A percentile compares a stretch with the other conserved stretches of the same genome.
These are phyloP conservation scores for Lophiostoma macrostomum DNA, from an alignment of 495 filamentous ascomycete genomes.

Conservation along the genomic window DNA sequence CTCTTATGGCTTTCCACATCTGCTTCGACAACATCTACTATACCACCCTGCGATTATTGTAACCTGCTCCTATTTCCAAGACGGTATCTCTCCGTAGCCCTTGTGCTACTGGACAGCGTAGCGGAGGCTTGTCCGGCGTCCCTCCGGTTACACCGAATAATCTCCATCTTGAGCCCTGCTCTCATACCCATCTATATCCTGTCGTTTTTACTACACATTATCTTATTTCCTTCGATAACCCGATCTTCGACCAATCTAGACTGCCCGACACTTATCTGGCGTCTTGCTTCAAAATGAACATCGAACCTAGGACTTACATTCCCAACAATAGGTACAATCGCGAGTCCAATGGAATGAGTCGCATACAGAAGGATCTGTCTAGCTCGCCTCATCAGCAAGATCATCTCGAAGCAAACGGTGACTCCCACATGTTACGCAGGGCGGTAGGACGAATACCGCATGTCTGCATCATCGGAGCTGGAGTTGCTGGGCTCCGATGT, in stretches of 20 bases:
- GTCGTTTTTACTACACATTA: not conserved
- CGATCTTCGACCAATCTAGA: not conserved
- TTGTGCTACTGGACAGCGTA: slow-evolving; percentile 2
- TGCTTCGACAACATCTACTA: too few species aligned
- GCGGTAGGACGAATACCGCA: slow-evolving; percentile 41
- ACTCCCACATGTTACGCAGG: slow-evolving; percentile 19
- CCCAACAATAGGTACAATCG: slow-evolving; percentile 8
- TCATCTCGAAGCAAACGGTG: slow-evolving; percentile 20
- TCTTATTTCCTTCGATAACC: not conserved
- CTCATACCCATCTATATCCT: not conserved
- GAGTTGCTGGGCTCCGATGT: slow-evolving; percentile 81
- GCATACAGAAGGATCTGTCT: slow-evolving; percentile 28
- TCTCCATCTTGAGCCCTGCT: not conserved
- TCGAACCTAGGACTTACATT: slow-evolving; percentile 24
- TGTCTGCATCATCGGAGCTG: slow-evolving; percentile 80
- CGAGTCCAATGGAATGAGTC: slow-evolving; percentile 14
- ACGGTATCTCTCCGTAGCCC: not conserved
- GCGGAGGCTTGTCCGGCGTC: slow-evolving; percentile 3
- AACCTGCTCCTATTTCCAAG: not conserved
- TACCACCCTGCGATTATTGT: too few species aligned
- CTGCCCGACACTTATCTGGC: too few species aligned
- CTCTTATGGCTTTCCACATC: too few species aligned
- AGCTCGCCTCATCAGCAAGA: slow-evolving; percentile 25
- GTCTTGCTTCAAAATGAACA: slow-evolving; percentile 7
- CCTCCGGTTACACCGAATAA: slow-evolving; percentile 8